Evolutionary conservation across 106 monocot species (phyloP), one percentile per base, ranked within the genome.

Genomic region (Dioscorea alata): DNA sequence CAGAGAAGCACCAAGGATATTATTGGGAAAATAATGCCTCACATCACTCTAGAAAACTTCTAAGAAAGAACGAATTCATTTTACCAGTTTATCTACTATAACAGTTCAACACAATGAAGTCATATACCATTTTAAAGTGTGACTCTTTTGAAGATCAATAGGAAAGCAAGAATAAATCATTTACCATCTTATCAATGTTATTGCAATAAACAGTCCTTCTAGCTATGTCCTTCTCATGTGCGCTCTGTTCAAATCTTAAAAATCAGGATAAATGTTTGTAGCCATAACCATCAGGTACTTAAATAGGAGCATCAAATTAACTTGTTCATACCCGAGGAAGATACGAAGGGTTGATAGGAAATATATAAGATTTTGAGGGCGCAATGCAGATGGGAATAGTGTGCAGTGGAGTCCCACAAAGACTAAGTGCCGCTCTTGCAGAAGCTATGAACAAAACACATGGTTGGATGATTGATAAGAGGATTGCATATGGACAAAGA

Each of bases 301-400:
- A 31, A 23, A 31, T n/a, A 63, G 12, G 60, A 18, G 13, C 24
- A 60, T 24, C 8, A 64, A 51, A 10, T 15, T 0, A 3, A 42
- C 22, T 32, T 57, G 24, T 60, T 23, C 74, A 57, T 19, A 94
- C 94, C 81, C 78, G 70, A 2, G 94, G 94, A 61, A 94, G 90
- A 74, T 85, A 94, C 69, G 77, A 79, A 31, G 94, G 94, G 69
- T 94, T 94, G 49, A 94, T 90, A 24, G 94, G 94, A 25, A 88
- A 74, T 56, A 94, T 94, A 9, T 90, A 88, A 65, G 94, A 90
- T 68, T 88, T 94, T 51, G 94, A 94, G 71, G 90, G 94, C 48
- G 91, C 79, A 22, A 94, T 88, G 70, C 76, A 83, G 34, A 94
- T 61, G 64, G 90, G 90, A 72, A 83, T 86, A 63, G 54, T 88